These are phyloP conservation scores for Sugiyamaella sp. DNA, from an alignment of 1,139 yeast species.

Conservation along the genomic window DNA sequence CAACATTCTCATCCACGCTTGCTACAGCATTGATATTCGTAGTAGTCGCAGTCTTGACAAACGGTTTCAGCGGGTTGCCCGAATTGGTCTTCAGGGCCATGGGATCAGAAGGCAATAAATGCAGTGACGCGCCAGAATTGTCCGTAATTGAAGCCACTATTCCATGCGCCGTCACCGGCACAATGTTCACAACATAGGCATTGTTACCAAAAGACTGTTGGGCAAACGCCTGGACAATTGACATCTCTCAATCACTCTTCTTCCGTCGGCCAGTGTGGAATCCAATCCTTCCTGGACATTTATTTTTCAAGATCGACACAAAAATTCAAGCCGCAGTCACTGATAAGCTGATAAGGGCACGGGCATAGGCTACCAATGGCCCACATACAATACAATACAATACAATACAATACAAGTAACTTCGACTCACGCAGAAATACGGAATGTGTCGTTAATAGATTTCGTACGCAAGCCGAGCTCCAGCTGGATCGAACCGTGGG, in stretches of 20 bases:
- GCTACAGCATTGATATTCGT: slow-evolving; percentile 18
- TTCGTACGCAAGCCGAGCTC: too few species aligned
- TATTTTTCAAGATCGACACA: slow-evolving; percentile 11
- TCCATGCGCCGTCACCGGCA: slow-evolving; percentile 43
- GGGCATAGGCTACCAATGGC: too few species aligned
- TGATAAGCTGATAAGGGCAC: slow-evolving; percentile 9
- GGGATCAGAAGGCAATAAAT: slow-evolving; percentile 37
- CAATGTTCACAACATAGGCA: slow-evolving; percentile 55
- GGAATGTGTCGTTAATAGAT: too few species aligned
- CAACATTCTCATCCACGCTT: slow-evolving; percentile 36
- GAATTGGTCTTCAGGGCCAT: slow-evolving; percentile 25
- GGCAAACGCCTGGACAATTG: slow-evolving; percentile 25
- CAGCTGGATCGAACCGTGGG: too few species aligned
- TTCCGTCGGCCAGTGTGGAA: not conserved
- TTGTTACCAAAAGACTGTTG: slow-evolving; percentile 42
- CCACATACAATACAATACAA: too few species aligned
- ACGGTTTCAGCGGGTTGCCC: slow-evolving; percentile 11
- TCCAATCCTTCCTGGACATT: not conserved
- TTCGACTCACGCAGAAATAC: too few species aligned
- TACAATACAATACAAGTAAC: too few species aligned
- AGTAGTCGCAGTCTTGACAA: slow-evolving; percentile 5
- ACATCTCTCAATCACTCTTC: not conserved
- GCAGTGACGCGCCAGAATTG: slow-evolving; percentile 45
- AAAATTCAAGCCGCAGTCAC: not conserved
- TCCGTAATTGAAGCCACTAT: slow-evolving; percentile 53